Conservation (phyloP, 768 basidiomycete species). For the Amanita thiersii region DNA sequence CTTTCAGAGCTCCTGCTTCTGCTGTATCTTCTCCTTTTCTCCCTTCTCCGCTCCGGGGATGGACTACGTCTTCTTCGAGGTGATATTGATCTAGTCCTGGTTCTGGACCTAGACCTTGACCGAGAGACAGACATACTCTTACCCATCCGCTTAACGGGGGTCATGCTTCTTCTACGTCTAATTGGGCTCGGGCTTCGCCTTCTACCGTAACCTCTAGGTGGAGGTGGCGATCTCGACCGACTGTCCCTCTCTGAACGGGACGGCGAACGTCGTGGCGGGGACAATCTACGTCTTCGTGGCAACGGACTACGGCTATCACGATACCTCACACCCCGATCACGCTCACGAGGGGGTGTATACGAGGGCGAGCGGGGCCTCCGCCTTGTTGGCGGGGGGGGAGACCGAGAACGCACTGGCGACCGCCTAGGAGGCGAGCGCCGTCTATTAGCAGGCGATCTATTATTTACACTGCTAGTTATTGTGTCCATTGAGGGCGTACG, state of each 20-base stretch:
- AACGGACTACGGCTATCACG: conserved; percentile 52
- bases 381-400: conserved; percentile 28
- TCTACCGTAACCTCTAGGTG: conserved; percentile 28
- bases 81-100: conserved; percentile 19
- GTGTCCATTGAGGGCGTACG: conserved; percentile 12
- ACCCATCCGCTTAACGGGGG: conserved; percentile 16
- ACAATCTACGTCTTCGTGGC: conserved; percentile 33
- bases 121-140: conserved; percentile 7
- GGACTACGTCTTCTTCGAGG: conserved; percentile 7
- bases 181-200: conserved; percentile 37
- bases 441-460: not conserved
- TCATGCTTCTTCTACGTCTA: conserved; percentile 24
- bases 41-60: not conserved
- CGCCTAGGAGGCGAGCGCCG: conserved; percentile 16
- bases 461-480: not conserved
- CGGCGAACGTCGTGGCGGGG: conserved; percentile 22
- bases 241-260: conserved; percentile 20
- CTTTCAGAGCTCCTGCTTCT: not conserved
- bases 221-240: conserved; percentile 35
- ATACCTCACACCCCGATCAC: conserved; percentile 22
- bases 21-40: conserved; percentile 2
- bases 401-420: conserved; percentile 28
- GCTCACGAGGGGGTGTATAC: conserved; percentile 37
- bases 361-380: conserved; percentile 39
- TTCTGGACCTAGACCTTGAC: conserved; percentile 19